phyloP scores from a whole-genome alignment of 805 yeast species.

The Isabelozyma rhagii region DNA sequence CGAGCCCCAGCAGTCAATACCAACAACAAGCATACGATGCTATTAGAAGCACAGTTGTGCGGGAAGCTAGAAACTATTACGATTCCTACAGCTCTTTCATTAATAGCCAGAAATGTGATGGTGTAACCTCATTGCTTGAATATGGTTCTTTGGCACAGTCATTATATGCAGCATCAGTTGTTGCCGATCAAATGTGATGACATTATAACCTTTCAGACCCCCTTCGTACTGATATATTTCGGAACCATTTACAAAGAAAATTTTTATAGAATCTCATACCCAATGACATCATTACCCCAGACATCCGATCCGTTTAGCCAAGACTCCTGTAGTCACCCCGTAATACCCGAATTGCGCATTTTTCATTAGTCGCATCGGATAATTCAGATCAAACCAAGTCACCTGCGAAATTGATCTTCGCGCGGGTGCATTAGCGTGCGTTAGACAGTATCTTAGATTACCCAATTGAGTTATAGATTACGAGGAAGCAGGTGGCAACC shows the following conservation, averaged over 20 bases:
- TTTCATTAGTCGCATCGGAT: neutral
- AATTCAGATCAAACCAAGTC: neutral
- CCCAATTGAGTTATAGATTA: neutral
- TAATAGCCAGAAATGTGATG: neutral
- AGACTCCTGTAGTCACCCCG: too few relatives aligned
- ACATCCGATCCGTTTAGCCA: too few relatives aligned
- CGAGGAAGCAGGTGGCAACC: neutral
- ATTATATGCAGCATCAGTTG: constrained; percentile 12
- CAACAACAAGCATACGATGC: constrained; percentile 14
- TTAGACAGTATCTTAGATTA: neutral
- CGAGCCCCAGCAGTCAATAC: constrained; percentile 10
- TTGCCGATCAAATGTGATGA: constrained; percentile 11
- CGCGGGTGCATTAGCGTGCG: constrained; percentile 6
- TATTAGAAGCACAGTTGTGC: constrained; percentile 12
- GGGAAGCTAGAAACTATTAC: constrained; percentile 17
- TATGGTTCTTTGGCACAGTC: constrained; percentile 19
- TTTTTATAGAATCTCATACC: neutral
- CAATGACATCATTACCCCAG: too few relatives aligned
- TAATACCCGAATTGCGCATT: too few relatives aligned
- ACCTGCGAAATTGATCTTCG: constrained; percentile 3
- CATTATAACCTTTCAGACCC: neutral
- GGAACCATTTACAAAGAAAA: neutral
- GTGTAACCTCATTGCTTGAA: constrained; percentile 11
- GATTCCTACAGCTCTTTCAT: constrained; percentile 6
- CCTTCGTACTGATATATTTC: too few relatives aligned